These are phyloP conservation scores for Mycena rosella DNA, from an alignment of 768 basidiomycete species.

Conservation along the genomic window DNA sequence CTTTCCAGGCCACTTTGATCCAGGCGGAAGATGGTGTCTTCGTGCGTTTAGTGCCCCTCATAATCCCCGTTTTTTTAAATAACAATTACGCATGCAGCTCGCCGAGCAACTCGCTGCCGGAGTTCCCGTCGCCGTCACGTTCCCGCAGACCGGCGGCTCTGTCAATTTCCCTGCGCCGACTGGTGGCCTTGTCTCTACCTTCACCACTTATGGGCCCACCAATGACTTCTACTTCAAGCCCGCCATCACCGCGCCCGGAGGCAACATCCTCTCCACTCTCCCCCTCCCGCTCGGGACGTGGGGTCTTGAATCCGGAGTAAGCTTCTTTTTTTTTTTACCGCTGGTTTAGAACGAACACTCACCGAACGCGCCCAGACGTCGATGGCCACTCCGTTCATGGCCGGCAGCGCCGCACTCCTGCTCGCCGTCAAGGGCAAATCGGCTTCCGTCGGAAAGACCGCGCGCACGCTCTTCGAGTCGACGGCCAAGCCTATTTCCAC, in stretches of 20 bases:
- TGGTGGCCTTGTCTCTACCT: conserved; percentile 69
- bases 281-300: conserved; percentile 56
- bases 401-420: conserved; percentile 59
- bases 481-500: conserved; percentile 60
- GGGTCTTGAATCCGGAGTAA: conserved; percentile 53
- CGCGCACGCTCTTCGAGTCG: conserved; percentile 53
- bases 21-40: conserved; percentile 68
- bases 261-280: conserved; percentile 62
- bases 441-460: conserved; percentile 42
- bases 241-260: conserved; percentile 65
- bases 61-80: background rate
- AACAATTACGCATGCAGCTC: conserved; percentile 49
- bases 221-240: conserved; percentile 73
- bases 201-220: conserved; percentile 70
- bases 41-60: conserved; percentile 48
- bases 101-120: conserved; percentile 64
- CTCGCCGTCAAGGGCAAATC: conserved; percentile 55
- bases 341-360: background rate
- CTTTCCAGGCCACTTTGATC: conserved; percentile 64
- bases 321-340: background rate
- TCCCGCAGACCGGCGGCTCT: conserved; percentile 60
- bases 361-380: conserved; percentile 44
- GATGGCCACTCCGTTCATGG: conserved; percentile 61
- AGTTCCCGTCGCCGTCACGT: conserved; percentile 55
- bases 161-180: conserved; percentile 60